A percentile compares a stretch with the other conserved stretches of the same genome.
phyloP scores from a whole-genome alignment of 2,329 filamentous ascomycete genomes.

The Remersonia thermophila region DNA sequence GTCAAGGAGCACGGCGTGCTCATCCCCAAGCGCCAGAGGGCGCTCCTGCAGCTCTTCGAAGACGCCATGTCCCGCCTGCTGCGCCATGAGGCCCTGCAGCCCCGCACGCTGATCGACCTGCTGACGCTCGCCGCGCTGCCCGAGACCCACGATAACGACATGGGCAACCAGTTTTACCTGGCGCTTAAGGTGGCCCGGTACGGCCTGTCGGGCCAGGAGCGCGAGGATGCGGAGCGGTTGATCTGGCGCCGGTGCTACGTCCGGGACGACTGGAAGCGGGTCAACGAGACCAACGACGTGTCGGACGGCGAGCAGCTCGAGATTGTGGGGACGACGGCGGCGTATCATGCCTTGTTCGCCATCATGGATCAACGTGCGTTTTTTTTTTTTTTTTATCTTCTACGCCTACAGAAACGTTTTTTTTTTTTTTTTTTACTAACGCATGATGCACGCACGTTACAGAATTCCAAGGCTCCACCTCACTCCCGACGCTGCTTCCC shows the following conservation, averaged over 20 bases:
- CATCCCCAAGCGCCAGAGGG: slow-evolving; percentile 46
- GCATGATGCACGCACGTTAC: slow-evolving; percentile 7
- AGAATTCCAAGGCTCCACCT: slow-evolving; percentile 14
- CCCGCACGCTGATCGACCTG: slow-evolving; percentile 55
- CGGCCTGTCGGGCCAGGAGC: slow-evolving; percentile 42
- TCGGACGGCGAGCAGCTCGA: slow-evolving; percentile 56
- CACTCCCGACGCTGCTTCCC: slow-evolving; percentile 33
- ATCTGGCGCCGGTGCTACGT: slow-evolving; percentile 85
- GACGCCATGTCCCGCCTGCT: slow-evolving; percentile 59
- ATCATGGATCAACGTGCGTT: slow-evolving; percentile 54
- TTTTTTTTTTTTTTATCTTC: slow-evolving; percentile 5
- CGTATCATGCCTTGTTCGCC: slow-evolving; percentile 54
- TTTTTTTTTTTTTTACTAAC: slow-evolving; percentile 1
- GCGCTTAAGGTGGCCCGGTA: slow-evolving; percentile 52
- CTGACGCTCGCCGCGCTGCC: slow-evolving; percentile 58
- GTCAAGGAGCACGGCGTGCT: slow-evolving; percentile 52
- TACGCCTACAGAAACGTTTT: too few relatives aligned
- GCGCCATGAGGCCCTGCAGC: slow-evolving; percentile 57
- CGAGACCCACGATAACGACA: slow-evolving; percentile 36
- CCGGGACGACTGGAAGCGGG: slow-evolving; percentile 69
- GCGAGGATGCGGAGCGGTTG: slow-evolving; percentile 43
- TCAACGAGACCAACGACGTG: slow-evolving; percentile 67
- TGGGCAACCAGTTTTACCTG: slow-evolving; percentile 59
- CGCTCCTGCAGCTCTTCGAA: slow-evolving; percentile 59
- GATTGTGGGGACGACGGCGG: slow-evolving; percentile 50